Conservation (phyloP, 2,329 filamentous ascomycete species). For the Trichoderma arundinaceum region DNA sequence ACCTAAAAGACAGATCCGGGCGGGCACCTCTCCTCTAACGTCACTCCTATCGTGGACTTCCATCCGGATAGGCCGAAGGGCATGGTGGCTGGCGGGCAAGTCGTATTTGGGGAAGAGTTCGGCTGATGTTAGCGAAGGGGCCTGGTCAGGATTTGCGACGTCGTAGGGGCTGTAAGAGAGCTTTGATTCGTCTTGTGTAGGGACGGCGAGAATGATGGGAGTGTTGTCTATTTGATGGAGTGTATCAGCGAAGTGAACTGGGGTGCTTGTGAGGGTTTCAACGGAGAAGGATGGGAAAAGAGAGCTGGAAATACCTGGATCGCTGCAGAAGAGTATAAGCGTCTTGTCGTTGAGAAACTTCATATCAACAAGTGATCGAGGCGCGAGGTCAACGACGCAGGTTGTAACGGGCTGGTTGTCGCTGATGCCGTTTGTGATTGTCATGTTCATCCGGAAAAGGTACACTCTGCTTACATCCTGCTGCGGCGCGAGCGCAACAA, state of each 20-base stretch:
- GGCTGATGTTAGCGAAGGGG: conserved; percentile 19
- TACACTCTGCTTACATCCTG: conserved; percentile 53
- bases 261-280: too few relatives aligned
- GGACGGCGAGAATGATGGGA: conserved; percentile 44
- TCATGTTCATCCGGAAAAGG: conserved; percentile 59
- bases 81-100: conserved; percentile 39
- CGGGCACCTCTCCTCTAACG: conserved; percentile 54
- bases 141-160: conserved; percentile 32
- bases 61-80: conserved; percentile 54
- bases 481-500: conserved; percentile 52
- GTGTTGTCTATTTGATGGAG: conserved; percentile 36
- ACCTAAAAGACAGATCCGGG: conserved; percentile 58
- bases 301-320: conserved; percentile 42
- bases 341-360: conserved; percentile 70
- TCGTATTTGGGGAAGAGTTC: conserved; percentile 36
- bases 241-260: too few relatives aligned
- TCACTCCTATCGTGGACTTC: conserved; percentile 55
- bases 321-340: conserved; percentile 64
- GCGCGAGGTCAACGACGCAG: conserved; percentile 50
- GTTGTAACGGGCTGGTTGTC: conserved; percentile 48
- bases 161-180: conserved; percentile 48
- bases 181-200: conserved; percentile 44
- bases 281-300: too few relatives aligned
- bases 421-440: conserved; percentile 65
- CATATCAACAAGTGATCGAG: conserved; percentile 61